Conservation (phyloP, 495 filamentous ascomycete species). For the Penicillium odoratum region DNA sequence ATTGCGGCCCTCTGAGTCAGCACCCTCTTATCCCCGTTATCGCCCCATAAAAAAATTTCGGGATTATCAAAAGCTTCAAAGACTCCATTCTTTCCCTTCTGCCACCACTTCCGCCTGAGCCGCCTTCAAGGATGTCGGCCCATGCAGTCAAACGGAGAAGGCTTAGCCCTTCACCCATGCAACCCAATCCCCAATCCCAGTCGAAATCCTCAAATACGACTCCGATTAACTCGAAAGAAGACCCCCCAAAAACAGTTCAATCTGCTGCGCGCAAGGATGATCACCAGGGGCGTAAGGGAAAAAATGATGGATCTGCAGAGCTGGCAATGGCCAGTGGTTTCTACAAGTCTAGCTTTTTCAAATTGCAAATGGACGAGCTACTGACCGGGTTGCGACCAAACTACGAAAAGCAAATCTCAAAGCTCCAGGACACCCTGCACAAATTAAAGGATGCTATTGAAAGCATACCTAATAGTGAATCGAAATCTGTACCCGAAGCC, state of each 20-base stretch:
- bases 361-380: slow-evolving; percentile 85
- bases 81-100: background rate
- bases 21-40: slow-evolving; percentile 21
- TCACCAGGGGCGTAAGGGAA: slow-evolving; percentile 16
- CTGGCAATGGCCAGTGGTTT: slow-evolving; percentile 45
- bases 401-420: slow-evolving; percentile 62
- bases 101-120: background rate
- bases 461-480: slow-evolving; percentile 53
- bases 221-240: slow-evolving; percentile 14
- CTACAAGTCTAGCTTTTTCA: slow-evolving; percentile 75
- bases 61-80: slow-evolving; percentile 2
- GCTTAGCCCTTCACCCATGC: slow-evolving; percentile 34
- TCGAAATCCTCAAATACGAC: slow-evolving; percentile 6
- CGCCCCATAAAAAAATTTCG: slow-evolving; percentile 27
- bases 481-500: slow-evolving; percentile 63
- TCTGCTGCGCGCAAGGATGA: slow-evolving; percentile 14
- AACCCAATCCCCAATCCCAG: slow-evolving; percentile 17
- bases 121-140: slow-evolving; percentile 27
- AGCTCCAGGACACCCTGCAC: slow-evolving; percentile 68
- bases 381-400: slow-evolving; percentile 66
- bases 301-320: slow-evolving; percentile 37
- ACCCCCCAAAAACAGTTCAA: slow-evolving; percentile 7
- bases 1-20: slow-evolving; percentile 13
- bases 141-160: slow-evolving; percentile 40
- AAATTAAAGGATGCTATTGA: slow-evolving; percentile 76